Evolutionary conservation across 2,329 filamentous ascomycete species (phyloP), one percentile per base, ranked within the genome.

Genomic region (Ophiostoma ulmi): DNA sequence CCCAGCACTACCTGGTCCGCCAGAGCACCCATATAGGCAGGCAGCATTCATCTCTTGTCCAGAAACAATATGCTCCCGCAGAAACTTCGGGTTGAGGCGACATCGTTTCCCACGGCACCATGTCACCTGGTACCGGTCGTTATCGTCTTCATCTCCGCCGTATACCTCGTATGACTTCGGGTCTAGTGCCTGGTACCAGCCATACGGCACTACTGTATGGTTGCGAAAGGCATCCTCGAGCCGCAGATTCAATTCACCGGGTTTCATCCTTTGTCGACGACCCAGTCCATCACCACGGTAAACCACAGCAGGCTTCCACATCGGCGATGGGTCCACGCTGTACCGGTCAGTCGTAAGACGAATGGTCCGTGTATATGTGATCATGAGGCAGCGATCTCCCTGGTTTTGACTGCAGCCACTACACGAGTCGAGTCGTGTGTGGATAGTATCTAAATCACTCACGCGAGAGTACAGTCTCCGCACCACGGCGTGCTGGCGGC

Each of bases 391-490:
- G 52, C n/a, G n/a, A 3, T n/a, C 52, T 7, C 17, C 44, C 44
- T 17, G 41, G 11, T 1, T 20, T 17, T 58, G 44, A 14, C 14
- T 14, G 44, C 44, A 48, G 13, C 17, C 44, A 48, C 17, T 1
- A 72, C 67, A 7, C 71, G 71, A 1, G 72, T 69, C 44, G 44
- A 48, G 44, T 17, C 44, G 44, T 5, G 44, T 48, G 17, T 48
- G 44, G 17, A 48, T 48, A 17, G 5, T 17, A 20, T 48, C 44
- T 11, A 48, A 17, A 48, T 48, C 44, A 20, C 44, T 48, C 44
- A 48, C 44, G 44, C 44, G 44, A 11, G 44, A 48, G 44, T 48
- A 48, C 44, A 48, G 44, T 14, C 44, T 48, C 11, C 13, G 44
- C 17, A 48, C 11, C 44, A 48, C 44, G 13, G 17, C 11, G 13